Evolutionary conservation across 2,329 filamentous ascomycete genomes (phyloP).

Genomic region (Colletotrichum lupini): DNA sequence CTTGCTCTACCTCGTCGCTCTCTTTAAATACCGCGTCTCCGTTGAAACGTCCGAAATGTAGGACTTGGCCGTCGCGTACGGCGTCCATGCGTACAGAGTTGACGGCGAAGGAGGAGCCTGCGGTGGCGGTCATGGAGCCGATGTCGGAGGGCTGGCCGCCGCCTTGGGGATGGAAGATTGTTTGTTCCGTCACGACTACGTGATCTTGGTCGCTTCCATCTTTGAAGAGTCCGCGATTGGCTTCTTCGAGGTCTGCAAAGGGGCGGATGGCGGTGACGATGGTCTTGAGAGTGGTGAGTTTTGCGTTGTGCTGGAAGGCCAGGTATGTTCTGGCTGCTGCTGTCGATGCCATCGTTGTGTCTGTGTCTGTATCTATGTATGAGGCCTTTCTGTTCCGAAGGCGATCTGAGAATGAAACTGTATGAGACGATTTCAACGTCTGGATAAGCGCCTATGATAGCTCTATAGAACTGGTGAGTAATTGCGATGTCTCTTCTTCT

Average conservation of each 20-base stretch:
- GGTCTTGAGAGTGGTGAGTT: constrained; percentile 55
- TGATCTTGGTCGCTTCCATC: constrained; percentile 60
- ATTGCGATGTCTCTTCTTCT: not conserved
- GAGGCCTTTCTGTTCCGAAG: no score
- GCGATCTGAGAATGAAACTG: not conserved
- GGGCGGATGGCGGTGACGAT: constrained; percentile 58
- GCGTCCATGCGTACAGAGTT: constrained; percentile 66
- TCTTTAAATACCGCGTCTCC: constrained; percentile 46
- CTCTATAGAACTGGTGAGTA: not conserved
- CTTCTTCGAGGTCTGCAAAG: constrained; percentile 60
- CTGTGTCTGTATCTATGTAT: not conserved
- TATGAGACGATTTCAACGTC: no score
- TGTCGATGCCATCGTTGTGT: not conserved
- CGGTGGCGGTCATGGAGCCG: constrained; percentile 61
- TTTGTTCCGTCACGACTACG: constrained; percentile 70
- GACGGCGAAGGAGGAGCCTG: constrained; percentile 59
- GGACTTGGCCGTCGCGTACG: constrained; percentile 62
- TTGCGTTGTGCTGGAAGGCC: constrained; percentile 56
- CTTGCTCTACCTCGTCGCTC: constrained; percentile 62
- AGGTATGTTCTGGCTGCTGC: constrained; percentile 50
- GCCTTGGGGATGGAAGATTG: constrained; percentile 82
- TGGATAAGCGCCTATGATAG: not conserved
- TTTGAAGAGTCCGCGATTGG: constrained; percentile 69
- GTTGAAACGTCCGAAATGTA: constrained; percentile 74
- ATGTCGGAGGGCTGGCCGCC: constrained; percentile 79